Evolutionary conservation across 441 rosid species (phyloP).

Genomic region (Cnidoscolus chayamansa): DNA sequence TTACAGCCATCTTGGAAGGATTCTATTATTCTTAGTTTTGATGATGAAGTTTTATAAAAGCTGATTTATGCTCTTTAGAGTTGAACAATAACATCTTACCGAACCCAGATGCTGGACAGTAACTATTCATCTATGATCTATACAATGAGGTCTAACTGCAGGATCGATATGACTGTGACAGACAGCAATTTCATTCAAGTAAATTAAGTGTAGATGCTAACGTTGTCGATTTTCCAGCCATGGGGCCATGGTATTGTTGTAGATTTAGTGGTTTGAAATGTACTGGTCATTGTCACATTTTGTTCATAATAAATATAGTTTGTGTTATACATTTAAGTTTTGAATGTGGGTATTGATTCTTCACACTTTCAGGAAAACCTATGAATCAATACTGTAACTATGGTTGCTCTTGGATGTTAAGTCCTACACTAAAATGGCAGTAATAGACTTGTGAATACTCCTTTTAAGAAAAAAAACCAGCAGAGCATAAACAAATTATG

Average conservation of each 20-base stretch:
- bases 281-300: conserved; percentile 22
- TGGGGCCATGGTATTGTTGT: not conserved
- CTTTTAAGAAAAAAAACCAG: too few relatives aligned
- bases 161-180: not conserved
- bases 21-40: conserved; percentile 14
- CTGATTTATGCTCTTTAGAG: not conserved
- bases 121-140: conserved; percentile 6
- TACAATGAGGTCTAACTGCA: not conserved
- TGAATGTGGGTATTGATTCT: too few relatives aligned
- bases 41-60: not conserved
- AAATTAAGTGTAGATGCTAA: not conserved
- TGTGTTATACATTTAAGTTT: not conserved
- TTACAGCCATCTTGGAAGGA: conserved; percentile 9
- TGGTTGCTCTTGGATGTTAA: too few relatives aligned
- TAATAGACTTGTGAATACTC: too few relatives aligned
- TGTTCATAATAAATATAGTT: conserved; percentile 6
- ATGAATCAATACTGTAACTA: too few relatives aligned
- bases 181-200: conserved; percentile 2
- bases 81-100: not conserved
- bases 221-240: not conserved
- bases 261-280: not conserved
- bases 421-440: too few relatives aligned
- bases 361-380: too few relatives aligned
- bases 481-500: too few relatives aligned
- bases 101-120: not conserved